These are phyloP conservation scores for Neoboletus subvelutipes DNA, from an alignment of 768 basidiomycete genomes.

Conservation along the genomic window DNA sequence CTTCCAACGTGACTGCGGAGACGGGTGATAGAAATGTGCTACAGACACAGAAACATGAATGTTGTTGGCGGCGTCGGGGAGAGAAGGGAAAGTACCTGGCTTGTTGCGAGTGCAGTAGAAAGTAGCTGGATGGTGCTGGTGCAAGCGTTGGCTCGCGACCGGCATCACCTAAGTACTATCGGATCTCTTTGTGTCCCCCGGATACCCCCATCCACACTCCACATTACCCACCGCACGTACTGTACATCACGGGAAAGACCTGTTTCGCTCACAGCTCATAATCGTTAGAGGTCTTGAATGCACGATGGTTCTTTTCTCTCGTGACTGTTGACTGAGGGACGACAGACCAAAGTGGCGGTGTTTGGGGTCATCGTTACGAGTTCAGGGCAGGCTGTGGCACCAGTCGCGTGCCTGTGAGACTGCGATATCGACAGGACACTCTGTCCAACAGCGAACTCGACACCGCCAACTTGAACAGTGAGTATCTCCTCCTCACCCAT, in stretches of 20 bases:
- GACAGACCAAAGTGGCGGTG: conserved; percentile 20
- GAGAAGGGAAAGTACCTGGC: conserved; percentile 1
- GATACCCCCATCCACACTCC: conserved; percentile 5
- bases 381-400: conserved; percentile 33
- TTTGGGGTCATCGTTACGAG: conserved; percentile 15
- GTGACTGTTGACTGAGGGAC: too few relatives aligned
- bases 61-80: neutral
- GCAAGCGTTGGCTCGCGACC: conserved; percentile 4
- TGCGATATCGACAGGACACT: conserved; percentile 10
- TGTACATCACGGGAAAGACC: neutral
- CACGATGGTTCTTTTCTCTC: neutral
- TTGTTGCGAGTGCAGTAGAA: neutral
- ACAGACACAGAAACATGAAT: neutral
- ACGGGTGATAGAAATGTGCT: conserved; percentile 9
- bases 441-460: conserved; percentile 19
- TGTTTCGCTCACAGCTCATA: neutral
- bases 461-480: conserved; percentile 34
- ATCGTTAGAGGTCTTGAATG: neutral
- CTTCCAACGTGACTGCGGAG: conserved; percentile 73
- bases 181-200: conserved; percentile 16
- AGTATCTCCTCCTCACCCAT: conserved; percentile 24
- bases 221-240: neutral
- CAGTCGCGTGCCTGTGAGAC: neutral
- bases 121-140: conserved; percentile 7
- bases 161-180: neutral